phyloP scores from a whole-genome alignment of 768 basidiomycete species.

The Russula lepida region DNA sequence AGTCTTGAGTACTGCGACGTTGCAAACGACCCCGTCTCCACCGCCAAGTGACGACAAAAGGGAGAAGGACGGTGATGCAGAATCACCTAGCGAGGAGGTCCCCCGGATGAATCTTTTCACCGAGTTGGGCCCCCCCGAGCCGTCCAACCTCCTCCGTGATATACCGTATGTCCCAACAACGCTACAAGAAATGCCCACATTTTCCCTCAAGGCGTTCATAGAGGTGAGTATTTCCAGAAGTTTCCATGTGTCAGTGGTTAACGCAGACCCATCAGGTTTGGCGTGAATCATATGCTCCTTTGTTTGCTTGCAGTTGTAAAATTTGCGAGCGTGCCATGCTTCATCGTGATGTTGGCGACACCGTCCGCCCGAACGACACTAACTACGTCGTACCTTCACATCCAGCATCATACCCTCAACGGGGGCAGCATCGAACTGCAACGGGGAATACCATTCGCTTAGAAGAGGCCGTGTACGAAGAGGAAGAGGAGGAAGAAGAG shows the following conservation, averaged over 20 bases:
- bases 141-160: conserved; percentile 51
- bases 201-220: conserved; percentile 37
- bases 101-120: conserved; percentile 28
- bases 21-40: conserved; percentile 73
- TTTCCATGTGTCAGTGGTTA: neutral
- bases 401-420: conserved; percentile 12
- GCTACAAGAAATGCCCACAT: conserved; percentile 40
- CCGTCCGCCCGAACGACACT: conserved; percentile 18
- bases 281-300: conserved; percentile 63
- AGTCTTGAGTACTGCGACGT: conserved; percentile 61
- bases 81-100: conserved; percentile 23
- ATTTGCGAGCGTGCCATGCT: conserved; percentile 63
- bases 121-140: conserved; percentile 51
- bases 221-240: conserved; percentile 34
- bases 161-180: conserved; percentile 65
- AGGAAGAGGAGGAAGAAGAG: conserved; percentile 30
- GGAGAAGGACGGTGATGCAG: conserved; percentile 30
- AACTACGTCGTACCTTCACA: conserved; percentile 27
- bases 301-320: conserved; percentile 66
- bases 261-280: conserved; percentile 41
- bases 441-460: conserved; percentile 23
- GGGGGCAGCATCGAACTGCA: conserved; percentile 2
- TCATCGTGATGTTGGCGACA: conserved; percentile 39
- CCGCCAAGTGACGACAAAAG: conserved; percentile 42
- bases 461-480: conserved; percentile 22